Evolutionary conservation across 1,139 yeast genomes (phyloP), one percentile per base, ranked within the genome.

Genomic region (Tardiomyces depauwii): DNA sequence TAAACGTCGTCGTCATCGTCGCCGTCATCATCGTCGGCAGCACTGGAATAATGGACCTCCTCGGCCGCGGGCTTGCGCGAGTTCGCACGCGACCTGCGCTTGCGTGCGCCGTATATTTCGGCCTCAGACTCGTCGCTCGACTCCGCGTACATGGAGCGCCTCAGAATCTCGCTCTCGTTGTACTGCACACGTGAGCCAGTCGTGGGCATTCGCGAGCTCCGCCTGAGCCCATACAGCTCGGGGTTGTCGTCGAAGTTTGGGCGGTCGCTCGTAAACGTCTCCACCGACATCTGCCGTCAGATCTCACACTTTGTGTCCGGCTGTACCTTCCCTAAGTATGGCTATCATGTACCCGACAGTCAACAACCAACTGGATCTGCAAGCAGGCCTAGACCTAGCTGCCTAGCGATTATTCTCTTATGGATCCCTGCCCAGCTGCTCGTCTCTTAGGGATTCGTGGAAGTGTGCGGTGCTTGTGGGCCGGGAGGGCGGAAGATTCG

Each of bases 211-310:
- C 97, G 75, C 41, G 83, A 81, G 32, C 95, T 84, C 56, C 97
- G 76, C 62, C 97, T 77, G 50, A 91, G 73, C 2, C 98, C 98
- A 58, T 89, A 91, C 30, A 91, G 74, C 64, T 87, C 96, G 2
- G 98, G 97, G 63, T 87, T 62, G 47, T 55, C 53, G 28, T 59
- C 62, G 46, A 51, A 58, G 47, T 30, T 30, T 30, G 36, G 36
- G 36, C 16, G 36, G 5, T 30, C 36, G 5, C 16, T 10, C 3
- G 36, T 30, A 11, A 13, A 30, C 11, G 36, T 14, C 36, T 30
- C 36, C n/a, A 30, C 36, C 3, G 36, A 30, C 36, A 30, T 30
- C 36, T 30, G 36, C 5, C 3, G 36, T 30, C 16, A 30, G 36
- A 5, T 5, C 11, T 12, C 5, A 14, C 10, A 10, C 36, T 5